These are phyloP conservation scores for Stemphylium vesicarium DNA, from an alignment of 2,329 filamentous ascomycete species.

Conservation along the genomic window DNA sequence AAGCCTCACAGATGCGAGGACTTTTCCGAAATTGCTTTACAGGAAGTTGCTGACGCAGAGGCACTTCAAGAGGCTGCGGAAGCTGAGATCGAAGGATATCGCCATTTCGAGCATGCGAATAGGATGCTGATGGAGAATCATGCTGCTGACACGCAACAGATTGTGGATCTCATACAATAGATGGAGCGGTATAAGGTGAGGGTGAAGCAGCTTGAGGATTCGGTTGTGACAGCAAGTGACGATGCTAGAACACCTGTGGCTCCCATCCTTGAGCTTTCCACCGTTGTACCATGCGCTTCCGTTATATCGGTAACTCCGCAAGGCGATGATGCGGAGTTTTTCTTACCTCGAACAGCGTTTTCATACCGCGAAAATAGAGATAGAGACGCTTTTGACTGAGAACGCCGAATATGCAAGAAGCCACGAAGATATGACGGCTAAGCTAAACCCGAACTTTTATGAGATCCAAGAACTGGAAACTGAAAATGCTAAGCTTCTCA, in stretches of 20 bases:
- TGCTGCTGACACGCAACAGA: background rate
- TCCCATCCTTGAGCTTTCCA: background rate
- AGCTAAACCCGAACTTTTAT: no score
- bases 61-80: slow-evolving; percentile 1
- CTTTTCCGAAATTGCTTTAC: background rate
- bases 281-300: background rate
- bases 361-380: no score
- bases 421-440: no score
- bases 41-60: slow-evolving; percentile 2
- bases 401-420: no score
- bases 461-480: no score
- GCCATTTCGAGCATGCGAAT: background rate
- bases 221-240: no score
- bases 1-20: background rate
- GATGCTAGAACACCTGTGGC: no score
- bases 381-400: no score
- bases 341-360: no score
- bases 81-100: background rate
- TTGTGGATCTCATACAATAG: background rate
- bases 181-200: background rate
- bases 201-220: background rate
- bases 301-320: no score
- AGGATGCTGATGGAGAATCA: background rate
- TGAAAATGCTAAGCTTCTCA: no score
- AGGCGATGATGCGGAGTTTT: no score